Base-by-base conservation (phyloP, 257 asterid genomes). In the Solanum raphanifolium region DNA sequence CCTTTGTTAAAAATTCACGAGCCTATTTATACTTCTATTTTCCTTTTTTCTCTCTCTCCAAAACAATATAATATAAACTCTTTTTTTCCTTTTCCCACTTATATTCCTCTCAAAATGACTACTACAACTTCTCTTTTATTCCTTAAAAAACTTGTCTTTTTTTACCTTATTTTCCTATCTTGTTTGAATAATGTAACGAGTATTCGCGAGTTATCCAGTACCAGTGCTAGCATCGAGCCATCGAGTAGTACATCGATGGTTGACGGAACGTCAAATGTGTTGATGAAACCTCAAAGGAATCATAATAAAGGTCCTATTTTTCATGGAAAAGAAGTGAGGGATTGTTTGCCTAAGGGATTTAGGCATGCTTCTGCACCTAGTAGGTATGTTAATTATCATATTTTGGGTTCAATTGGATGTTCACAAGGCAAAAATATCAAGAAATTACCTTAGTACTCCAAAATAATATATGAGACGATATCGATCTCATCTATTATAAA, bases 331-430 rank as follows among this genome's bases (percentile, higher is more conserved):
- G 93, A 89, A 86, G 86, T 96, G 29, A 92, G 90, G 88, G 88
- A 91, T 81, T 96, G 99, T 89, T 92, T 91, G 98, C 99, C 99
- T 0, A 96, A 95, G 76, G 98, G 99, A 39, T 55, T 91, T 10
- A 90, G 91, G 66, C 98, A 91, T 82, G 92, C 99, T 7, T 96
- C 99, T 0, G 98, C 96, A 12, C 99, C 99, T 1, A 95, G 98
- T 87, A 96, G 98, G 9, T 93, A 85, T 82, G 98, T 93, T 58
- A 96, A 96, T 46, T 92, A 91, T 38, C 93, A 93, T 32, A 88
- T 92, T 13, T 90, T 92, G 4, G 96, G 98, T 6, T 90, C 95
- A 11, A 82, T 66, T 66, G 87, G 65, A 66, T 85, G 78, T 82
- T 29, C 39, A 16, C 85, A 82, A 82, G 85, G 41, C 68, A 48